phyloP scores from a whole-genome alignment of 495 filamentous ascomycete species.

The Aspergillus egyptiacus region DNA sequence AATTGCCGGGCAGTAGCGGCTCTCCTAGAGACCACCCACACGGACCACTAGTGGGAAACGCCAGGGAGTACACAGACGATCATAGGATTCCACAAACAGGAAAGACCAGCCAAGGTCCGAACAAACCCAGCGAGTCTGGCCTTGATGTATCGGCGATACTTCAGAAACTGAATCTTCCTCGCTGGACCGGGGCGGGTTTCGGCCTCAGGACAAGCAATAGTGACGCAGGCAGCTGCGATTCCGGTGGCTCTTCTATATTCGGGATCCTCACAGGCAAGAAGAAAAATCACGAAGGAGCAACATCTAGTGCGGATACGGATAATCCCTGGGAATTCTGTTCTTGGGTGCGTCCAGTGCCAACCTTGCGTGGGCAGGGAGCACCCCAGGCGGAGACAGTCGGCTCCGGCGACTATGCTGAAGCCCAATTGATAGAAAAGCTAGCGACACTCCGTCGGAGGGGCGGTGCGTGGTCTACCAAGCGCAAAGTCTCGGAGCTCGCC shows the following conservation, averaged over 20 bases:
- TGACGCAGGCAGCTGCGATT: conserved; percentile 11
- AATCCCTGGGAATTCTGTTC: conserved; percentile 20
- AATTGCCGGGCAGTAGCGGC: background rate
- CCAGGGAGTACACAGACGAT: background rate
- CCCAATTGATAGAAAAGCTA: conserved; percentile 7
- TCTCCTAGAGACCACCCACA: background rate
- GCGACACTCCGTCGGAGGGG: conserved; percentile 13
- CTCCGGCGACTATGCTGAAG: conserved; percentile 7
- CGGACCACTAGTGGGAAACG: background rate
- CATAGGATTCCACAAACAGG: background rate
- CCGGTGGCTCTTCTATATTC: conserved; percentile 24
- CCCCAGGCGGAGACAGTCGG: background rate
- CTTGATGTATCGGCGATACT: conserved; percentile 16
- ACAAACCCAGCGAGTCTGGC: conserved; percentile 5
- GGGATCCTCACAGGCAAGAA: conserved; percentile 22
- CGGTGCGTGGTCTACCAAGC: conserved; percentile 15
- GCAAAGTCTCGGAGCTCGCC: conserved; percentile 14
- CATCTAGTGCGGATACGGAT: background rate
- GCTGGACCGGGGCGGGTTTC: conserved; percentile 11
- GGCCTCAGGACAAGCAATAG: conserved; percentile 7
- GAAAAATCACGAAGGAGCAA: conserved; percentile 2
- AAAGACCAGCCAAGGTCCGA: background rate
- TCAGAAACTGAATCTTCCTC: conserved; percentile 6
- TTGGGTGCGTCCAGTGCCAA: conserved; percentile 11
- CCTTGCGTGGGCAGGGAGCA: conserved; percentile 1